Evolutionary conservation across 495 filamentous ascomycete genomes (phyloP).

Genomic region (Halenospora varia): DNA sequence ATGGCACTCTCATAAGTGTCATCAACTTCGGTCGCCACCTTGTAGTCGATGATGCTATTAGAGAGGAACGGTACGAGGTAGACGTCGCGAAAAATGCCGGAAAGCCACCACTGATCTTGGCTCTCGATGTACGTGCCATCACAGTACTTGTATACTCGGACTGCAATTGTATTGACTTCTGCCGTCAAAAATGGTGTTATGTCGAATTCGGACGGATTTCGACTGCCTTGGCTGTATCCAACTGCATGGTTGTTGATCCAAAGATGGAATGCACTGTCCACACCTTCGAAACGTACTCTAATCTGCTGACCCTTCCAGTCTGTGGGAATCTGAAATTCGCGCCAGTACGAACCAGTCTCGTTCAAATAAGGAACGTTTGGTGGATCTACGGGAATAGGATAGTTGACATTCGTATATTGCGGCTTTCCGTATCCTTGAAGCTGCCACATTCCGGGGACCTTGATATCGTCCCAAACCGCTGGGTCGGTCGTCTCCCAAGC

Average conservation of each 20-base stretch:
- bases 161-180: conserved; percentile 45
- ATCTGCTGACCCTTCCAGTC: conserved; percentile 35
- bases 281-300: conserved; percentile 60
- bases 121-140: conserved; percentile 64
- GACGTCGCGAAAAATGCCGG: conserved; percentile 63
- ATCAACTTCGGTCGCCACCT: conserved; percentile 51
- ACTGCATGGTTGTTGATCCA: conserved; percentile 57
- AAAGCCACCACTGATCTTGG: conserved; percentile 43
- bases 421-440: conserved; percentile 57
- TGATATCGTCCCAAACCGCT: conserved; percentile 43
- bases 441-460: conserved; percentile 66
- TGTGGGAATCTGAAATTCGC: conserved; percentile 45
- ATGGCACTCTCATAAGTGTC: conserved; percentile 50
- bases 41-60: conserved; percentile 52
- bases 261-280: conserved; percentile 62
- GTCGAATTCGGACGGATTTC: conserved; percentile 62
- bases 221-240: conserved; percentile 59
- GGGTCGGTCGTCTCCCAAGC: neutral
- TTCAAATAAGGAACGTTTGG: conserved; percentile 41
- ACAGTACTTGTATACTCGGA: conserved; percentile 61
- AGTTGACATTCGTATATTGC: conserved; percentile 60
- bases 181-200: conserved; percentile 41
- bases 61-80: conserved; percentile 52
- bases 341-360: conserved; percentile 56
- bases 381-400: conserved; percentile 56